Base-by-base conservation (phyloP, 768 basidiomycete species). In the Amanita thiersii region DNA sequence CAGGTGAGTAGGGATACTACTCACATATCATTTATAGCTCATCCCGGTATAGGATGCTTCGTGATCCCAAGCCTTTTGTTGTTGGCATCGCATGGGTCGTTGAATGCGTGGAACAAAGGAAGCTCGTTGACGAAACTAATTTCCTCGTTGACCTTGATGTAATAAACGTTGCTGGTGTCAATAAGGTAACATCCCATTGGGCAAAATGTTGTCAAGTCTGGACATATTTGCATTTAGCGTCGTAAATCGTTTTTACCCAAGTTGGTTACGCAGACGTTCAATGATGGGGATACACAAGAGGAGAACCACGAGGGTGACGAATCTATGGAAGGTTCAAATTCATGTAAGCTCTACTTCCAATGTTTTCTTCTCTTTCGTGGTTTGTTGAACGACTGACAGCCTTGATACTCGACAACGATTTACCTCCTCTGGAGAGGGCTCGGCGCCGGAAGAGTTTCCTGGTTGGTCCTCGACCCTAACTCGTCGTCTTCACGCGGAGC, bases 21-120 rank as follows among this genome's bases (percentile, higher is more conserved):
- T 2, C 11, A 33, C 37, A 33, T 15, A 31, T 34, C 25, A 7
- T 21, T 44, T 17, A 33, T 39, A 12, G 20, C 30, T 26, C 2
- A 40, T 3, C 24, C 43, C 14, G 19, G 12, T 10, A 10, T 24
- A 86, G 84, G 39, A 54, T 77, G 36, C 62, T 86, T 17, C 65
- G 75, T 33, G 80, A 87, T 29, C 85, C 73, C 57, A 53, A 81
- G 52, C 90, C 90, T 0, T 49, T 64, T 18, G 79, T 89, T 11
- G 83, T 94, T 11, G 85, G 87, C 5, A 86, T 91, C 50, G 82
- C 77, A 12, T 92, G 90, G 90, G 84, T 93, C 3, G 85, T 91
- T 2, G 80, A 87, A 53, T 93, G 88, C 49, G 82, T 73, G 1
- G 88, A 91, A 51, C 74, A 79, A 47, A 68, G 72, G 33, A 58